Evolutionary conservation across 768 basidiomycete species (phyloP).

Genomic region (Kwoniella europaea): DNA sequence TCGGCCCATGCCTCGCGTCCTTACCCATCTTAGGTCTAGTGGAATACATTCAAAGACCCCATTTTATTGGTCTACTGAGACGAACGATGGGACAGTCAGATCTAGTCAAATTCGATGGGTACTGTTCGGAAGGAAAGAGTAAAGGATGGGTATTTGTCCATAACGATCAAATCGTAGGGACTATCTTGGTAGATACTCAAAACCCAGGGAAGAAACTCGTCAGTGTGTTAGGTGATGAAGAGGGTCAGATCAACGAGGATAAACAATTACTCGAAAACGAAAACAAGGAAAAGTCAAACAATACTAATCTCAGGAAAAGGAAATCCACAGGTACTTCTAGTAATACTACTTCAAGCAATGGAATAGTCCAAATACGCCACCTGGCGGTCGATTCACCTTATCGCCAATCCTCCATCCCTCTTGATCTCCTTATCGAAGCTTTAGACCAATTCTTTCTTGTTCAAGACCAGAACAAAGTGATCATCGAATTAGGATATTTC

Average conservation of each 20-base stretch:
- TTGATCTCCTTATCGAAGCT: neutral
- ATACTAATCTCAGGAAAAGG: neutral
- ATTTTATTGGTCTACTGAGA: constrained; percentile 28
- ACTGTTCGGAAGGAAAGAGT: constrained; percentile 20
- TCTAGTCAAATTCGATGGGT: constrained; percentile 28
- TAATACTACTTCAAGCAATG: neutral
- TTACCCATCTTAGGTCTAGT: constrained; percentile 32
- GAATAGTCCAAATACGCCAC: neutral
- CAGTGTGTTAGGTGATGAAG: constrained; percentile 37
- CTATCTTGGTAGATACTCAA: constrained; percentile 29
- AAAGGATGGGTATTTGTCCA: constrained; percentile 26
- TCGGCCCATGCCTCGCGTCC: constrained; percentile 34
- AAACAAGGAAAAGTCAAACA: neutral
- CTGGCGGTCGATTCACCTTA: neutral
- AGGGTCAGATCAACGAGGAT: constrained; percentile 23
- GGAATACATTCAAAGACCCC: constrained; percentile 41
- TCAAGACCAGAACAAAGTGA: neutral
- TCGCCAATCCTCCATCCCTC: neutral
- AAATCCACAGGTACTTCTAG: neutral
- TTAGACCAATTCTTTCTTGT: neutral
- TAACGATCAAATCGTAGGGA: constrained; percentile 33
- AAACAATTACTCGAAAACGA: neutral
- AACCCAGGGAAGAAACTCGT: constrained; percentile 28
- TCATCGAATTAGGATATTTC: constrained; percentile 3
- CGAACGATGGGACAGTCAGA: constrained; percentile 36